These are phyloP conservation scores for Neurospora tetraspora DNA, from an alignment of 495 filamentous ascomycete species.

Conservation along the genomic window DNA sequence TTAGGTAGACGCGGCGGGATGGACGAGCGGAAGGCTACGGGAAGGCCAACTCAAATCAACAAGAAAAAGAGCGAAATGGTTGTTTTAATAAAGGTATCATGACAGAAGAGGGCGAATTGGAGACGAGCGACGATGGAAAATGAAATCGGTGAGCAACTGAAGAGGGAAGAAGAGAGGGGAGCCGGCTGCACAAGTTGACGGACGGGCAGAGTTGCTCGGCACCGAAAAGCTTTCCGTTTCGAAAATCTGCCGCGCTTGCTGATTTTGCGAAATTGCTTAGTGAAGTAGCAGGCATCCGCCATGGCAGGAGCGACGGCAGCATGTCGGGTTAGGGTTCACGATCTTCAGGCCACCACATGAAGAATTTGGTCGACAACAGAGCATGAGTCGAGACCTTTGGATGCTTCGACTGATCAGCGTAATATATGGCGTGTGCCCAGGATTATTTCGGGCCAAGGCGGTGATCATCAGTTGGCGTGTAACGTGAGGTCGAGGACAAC, in stretches of 20 bases:
- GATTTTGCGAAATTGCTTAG: neutral
- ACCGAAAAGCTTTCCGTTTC: neutral
- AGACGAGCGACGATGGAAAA: neutral
- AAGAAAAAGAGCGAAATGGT: neutral
- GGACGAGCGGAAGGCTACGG: neutral
- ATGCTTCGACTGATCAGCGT: neutral
- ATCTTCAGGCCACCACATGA: neutral
- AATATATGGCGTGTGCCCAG: neutral
- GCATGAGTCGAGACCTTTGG: neutral
- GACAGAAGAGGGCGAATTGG: neutral
- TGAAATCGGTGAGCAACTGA: neutral
- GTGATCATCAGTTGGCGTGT: neutral
- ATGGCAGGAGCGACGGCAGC: neutral
- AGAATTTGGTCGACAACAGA: neutral
- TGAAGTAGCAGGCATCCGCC: neutral
- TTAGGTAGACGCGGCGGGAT: neutral
- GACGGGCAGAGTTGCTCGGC: neutral
- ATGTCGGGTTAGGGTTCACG: neutral
- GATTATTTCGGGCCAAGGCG: neutral
- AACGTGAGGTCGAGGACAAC: neutral
- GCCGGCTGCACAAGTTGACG: neutral
- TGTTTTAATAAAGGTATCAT: neutral
- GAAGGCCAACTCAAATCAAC: neutral
- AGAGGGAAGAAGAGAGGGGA: neutral
- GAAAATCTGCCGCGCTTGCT: neutral